Conservation (phyloP, 306 rosid species). For the Pyrus communis region DNA sequence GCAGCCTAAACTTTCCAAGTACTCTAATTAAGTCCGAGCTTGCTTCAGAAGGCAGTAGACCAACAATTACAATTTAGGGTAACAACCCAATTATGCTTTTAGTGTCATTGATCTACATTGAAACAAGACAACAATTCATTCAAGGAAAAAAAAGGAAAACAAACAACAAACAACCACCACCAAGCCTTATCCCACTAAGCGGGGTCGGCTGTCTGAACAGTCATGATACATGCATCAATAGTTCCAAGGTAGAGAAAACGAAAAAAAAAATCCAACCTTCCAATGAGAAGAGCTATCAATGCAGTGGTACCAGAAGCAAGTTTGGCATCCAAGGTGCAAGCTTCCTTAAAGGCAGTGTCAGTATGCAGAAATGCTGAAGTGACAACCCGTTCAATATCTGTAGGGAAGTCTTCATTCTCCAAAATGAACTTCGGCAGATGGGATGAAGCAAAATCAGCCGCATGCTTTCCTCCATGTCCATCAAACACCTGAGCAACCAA, state of each 20-base stretch:
- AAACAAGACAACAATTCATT: neutral
- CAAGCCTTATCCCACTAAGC: too few species aligned
- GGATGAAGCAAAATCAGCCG: conserved; percentile 72
- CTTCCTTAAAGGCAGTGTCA: conserved; percentile 74
- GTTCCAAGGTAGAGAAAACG: conserved; percentile 1
- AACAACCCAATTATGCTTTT: neutral
- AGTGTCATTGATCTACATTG: neutral
- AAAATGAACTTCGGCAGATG: conserved; percentile 65
- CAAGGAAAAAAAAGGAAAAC: neutral
- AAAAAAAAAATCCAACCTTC: conserved; percentile 47
- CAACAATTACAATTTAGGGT: neutral
- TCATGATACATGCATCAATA: neutral
- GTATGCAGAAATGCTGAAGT: conserved; percentile 73
- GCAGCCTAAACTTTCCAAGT: neutral
- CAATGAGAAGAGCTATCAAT: conserved; percentile 64
- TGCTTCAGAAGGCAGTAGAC: neutral
- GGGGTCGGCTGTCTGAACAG: neutral
- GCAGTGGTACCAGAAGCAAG: conserved; percentile 95
- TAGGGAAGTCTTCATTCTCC: conserved; percentile 57
- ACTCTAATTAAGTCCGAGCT: neutral
- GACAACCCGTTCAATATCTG: conserved; percentile 57
- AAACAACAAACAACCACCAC: too few species aligned
- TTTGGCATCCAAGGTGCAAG: conserved; percentile 61
- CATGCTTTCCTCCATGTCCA: conserved; percentile 96
- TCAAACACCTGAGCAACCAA: conserved; percentile 63